Base-by-base conservation (phyloP, 441 rosid genomes). In the Omphalea diandra region DNA sequence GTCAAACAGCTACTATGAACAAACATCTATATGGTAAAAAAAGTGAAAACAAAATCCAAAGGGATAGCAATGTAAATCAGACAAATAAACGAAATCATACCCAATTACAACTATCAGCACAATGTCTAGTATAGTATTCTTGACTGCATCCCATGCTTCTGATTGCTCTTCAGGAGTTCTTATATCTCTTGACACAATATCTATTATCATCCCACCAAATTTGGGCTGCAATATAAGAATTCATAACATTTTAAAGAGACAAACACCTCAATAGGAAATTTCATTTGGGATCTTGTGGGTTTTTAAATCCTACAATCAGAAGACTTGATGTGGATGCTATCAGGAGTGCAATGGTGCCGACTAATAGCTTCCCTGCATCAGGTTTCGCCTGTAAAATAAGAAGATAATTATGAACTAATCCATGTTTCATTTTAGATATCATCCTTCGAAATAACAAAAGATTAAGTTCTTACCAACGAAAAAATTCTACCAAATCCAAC, bases 141-240 rank as follows among this genome's bases (percentile, higher is more conserved):
- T 88, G 85, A 94, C 88, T 29, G 85, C 94, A 60, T 56, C 75
- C 67, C 84, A 50, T 32, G 97, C 97, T 69, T 81, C 88, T 1
- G 85, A 56, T 80, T 86, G 84, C 85, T 88, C 80, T 68, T 88
- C 88, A 49, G 93, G 88, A 3, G 90, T 85, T 56, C 53, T 75
- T 71, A 49, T 79, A 62, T 88, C 92, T 83, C 86, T 81, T 12
- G 98, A 91, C 26, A 88, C 97, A 68, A 94, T 94, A 83, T 94
- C 97, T 63, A 94, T 88, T 71, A 94, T 90, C 84, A 50, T 86
- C 27, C 97, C 98, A 67, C 97, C 98, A 83, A 74, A 94, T 77
- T 90, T 94, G 47, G 97, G 98, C 97, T 94, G 93, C 77, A 81
- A 44, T 22, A 49, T 7, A 44, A 64, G 26, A 61, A 72, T 54